Conservation (phyloP, 2,329 filamentous ascomycete genomes). For the Fusarium piperis region DNA sequence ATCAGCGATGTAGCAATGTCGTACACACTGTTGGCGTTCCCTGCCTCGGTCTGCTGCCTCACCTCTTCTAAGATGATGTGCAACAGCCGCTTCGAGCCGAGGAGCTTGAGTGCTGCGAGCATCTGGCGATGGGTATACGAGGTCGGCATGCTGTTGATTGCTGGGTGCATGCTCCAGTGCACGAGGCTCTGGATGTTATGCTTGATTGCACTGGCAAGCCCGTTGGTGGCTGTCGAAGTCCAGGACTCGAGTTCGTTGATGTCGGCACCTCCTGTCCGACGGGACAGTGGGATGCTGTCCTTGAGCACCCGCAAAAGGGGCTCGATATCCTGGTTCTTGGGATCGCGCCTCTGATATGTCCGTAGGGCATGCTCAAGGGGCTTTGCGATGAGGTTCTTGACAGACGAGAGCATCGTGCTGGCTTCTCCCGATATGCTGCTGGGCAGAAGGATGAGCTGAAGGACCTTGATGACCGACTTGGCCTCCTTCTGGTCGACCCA, state of each 20-base stretch:
- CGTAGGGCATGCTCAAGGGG: constrained; percentile 74
- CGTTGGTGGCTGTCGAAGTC: constrained; percentile 65
- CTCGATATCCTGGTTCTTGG: constrained; percentile 74
- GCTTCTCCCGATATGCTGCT: constrained; percentile 78
- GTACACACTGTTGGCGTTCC: constrained; percentile 69
- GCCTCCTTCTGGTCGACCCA: constrained; percentile 74
- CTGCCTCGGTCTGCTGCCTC: constrained; percentile 67
- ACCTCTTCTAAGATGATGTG: constrained; percentile 74
- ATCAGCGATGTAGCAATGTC: constrained; percentile 76
- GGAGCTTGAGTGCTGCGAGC: constrained; percentile 66
- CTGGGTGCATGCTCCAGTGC: constrained; percentile 71
- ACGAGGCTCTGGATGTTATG: constrained; percentile 70
- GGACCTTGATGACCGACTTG: constrained; percentile 74
- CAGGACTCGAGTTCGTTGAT: constrained; percentile 76
- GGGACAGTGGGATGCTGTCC: constrained; percentile 64
- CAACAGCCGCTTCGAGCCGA: constrained; percentile 70
- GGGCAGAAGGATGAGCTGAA: constrained; percentile 77
- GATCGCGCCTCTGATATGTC: constrained; percentile 72
- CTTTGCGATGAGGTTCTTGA: constrained; percentile 76
- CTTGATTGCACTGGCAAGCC: constrained; percentile 66
- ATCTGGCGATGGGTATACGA: constrained; percentile 79
- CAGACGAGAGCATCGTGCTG: constrained; percentile 73
- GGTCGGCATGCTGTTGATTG: constrained; percentile 65
- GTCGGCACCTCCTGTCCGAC: constrained; percentile 70
- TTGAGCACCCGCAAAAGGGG: constrained; percentile 74